A percentile compares a stretch with the other conserved stretches of the same genome.
phyloP scores from a whole-genome alignment of 768 basidiomycete genomes.

The Postia placenta region DNA sequence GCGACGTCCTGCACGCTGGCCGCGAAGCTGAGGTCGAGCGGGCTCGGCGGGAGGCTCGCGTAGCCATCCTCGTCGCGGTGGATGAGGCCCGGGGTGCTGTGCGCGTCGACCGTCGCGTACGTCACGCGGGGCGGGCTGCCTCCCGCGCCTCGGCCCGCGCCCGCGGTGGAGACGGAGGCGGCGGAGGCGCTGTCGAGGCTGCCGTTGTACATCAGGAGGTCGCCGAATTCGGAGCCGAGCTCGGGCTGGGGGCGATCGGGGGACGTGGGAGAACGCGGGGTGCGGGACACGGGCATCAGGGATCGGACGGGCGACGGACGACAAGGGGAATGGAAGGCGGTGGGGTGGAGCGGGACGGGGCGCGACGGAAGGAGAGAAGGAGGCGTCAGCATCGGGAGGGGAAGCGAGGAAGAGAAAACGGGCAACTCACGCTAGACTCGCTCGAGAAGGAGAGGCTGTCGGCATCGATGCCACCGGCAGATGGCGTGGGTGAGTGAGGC shows the following conservation, averaged over 20 bases:
- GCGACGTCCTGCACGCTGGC: neutral
- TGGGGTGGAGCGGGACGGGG: neutral
- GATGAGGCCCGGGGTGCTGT: slow-evolving; percentile 14
- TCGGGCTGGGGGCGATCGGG: slow-evolving; percentile 10
- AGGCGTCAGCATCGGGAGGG: neutral
- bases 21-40: slow-evolving; percentile 16
- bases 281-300: neutral
- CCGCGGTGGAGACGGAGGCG: slow-evolving; percentile 2
- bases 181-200: neutral
- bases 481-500: slow-evolving; percentile 18
- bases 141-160: too few relatives aligned
- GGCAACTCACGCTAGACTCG: slow-evolving; percentile 17
- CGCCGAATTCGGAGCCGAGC: slow-evolving; percentile 15
- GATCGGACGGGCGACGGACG: slow-evolving; percentile 3
- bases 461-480: slow-evolving; percentile 7
- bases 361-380: neutral
- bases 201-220: slow-evolving; percentile 14
- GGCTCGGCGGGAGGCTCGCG: slow-evolving; percentile 21
- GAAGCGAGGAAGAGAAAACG: neutral
- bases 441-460: slow-evolving; percentile 18
- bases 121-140: neutral
- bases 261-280: slow-evolving; percentile 4
- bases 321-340: slow-evolving; percentile 5
- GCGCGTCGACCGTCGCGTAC: neutral
- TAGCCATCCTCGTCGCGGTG: slow-evolving; percentile 23